Base-by-base conservation (phyloP, 345 rosid genomes). In the Citrus mangshanensis region DNA sequence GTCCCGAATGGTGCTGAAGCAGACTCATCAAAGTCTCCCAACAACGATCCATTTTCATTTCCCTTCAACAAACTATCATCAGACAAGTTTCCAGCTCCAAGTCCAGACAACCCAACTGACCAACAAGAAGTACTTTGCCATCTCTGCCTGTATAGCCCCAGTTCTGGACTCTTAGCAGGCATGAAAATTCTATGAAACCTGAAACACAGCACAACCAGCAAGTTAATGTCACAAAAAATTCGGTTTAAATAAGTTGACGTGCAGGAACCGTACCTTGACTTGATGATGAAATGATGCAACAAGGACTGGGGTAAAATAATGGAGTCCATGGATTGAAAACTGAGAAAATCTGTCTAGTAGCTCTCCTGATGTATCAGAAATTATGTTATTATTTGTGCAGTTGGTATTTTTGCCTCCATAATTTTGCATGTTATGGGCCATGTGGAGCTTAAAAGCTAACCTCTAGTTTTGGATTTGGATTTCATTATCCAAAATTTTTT, bases 1-100 rank as follows among this genome's bases (percentile, higher is more conserved):
- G 92, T 90, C 34, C 84, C 80, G 38, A 88, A 90, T 28, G 89
- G 86, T 22, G 81, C 85, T 10, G 86, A 74, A 83, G 40, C 68
- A 14, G 89, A 78, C 65, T 79, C 87, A 22, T 80, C 88, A 67
- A 81, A 80, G 34, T 77, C 77, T 77, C 82, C 83, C 60, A 84
- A 67, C 73, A 86, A 35, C 24, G 91, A 88, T 9, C 87, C 88
- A 58, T 87, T 88, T 42, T 87, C 81, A 27, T 70, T 83, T 79
- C 72, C 86, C 56, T 74, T 79, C 34, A 77, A 56, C 63, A 85
- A 77, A 78, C 78, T 86, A 9, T 87, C 90, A 66, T 87, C 93
- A 60, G 82, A 80, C 72, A 82, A 49, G 78, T 86, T 85, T 37
- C 89, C 87, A 38, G 85, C 86, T 62, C 85, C 88, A 37, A 68